These are phyloP conservation scores for Coprinopsis cinerea DNA, from an alignment of 768 basidiomycete species.

Conservation along the genomic window DNA sequence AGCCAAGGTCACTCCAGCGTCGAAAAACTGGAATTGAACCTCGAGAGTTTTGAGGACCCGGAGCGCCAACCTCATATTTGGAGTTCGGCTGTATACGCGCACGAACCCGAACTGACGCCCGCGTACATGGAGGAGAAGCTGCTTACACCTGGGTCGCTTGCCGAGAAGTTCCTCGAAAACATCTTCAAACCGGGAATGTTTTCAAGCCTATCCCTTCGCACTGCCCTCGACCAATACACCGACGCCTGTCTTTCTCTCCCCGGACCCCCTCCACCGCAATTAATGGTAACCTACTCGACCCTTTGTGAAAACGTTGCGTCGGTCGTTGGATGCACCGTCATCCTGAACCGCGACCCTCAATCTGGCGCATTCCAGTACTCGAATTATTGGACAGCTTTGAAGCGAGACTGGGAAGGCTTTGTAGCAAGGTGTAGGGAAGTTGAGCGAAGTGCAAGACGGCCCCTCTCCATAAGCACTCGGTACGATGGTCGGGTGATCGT, in stretches of 20 bases:
- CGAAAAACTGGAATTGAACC: constrained; percentile 46
- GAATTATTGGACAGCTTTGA: constrained; percentile 79
- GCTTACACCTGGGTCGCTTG: constrained; percentile 60
- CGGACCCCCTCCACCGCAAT: constrained; percentile 47
- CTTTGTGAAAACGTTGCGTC: constrained; percentile 72
- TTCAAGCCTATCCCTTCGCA: constrained; percentile 73
- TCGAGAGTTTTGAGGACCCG: constrained; percentile 29
- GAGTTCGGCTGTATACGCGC: constrained; percentile 54
- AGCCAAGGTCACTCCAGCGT: constrained; percentile 69
- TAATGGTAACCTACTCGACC: constrained; percentile 58
- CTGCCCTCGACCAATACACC: constrained; percentile 79
- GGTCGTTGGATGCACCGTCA: constrained; percentile 83
- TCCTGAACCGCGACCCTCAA: constrained; percentile 62
- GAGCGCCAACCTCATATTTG: constrained; percentile 34
- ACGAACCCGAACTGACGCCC: constrained; percentile 73
- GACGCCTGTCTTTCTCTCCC: constrained; percentile 64
- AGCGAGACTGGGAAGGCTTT: constrained; percentile 95
- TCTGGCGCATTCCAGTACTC: constrained; percentile 76
- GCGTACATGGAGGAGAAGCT: constrained; percentile 86
- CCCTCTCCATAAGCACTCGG: constrained; percentile 56
- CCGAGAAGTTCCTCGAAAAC: constrained; percentile 75
- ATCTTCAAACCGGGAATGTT: constrained; percentile 87
- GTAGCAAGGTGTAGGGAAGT: constrained; percentile 84
- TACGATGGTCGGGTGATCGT: constrained; percentile 47
- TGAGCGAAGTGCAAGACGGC: constrained; percentile 83